phyloP scores from a whole-genome alignment of 2,329 filamentous ascomycete genomes.

The Botrytis aclada region DNA sequence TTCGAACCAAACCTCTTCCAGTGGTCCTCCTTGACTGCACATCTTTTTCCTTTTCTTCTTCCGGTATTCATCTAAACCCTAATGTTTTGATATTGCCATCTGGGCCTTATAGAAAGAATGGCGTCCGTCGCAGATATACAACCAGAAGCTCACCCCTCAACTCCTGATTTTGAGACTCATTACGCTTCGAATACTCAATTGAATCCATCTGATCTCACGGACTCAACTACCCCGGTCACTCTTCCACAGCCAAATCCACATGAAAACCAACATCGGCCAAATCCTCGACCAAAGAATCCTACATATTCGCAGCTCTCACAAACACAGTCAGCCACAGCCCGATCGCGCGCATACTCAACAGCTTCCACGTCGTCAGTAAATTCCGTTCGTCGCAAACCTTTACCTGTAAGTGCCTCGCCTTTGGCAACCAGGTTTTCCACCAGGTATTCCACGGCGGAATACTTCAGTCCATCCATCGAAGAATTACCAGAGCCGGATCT shows the following conservation, averaged over 20 bases:
- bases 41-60: slow-evolving; percentile 25
- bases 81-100: slow-evolving; percentile 19
- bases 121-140: slow-evolving; percentile 25
- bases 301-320: slow-evolving; percentile 9
- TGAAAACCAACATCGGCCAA: slow-evolving; percentile 21
- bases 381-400: slow-evolving; percentile 55
- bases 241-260: slow-evolving; percentile 18
- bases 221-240: slow-evolving; percentile 22
- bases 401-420: slow-evolving; percentile 54
- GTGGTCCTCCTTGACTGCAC: slow-evolving; percentile 27
- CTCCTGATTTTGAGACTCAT: slow-evolving; percentile 33
- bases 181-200: slow-evolving; percentile 30
- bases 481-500: slow-evolving; percentile 47
- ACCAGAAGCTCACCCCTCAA: slow-evolving; percentile 27
- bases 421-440: slow-evolving; percentile 50
- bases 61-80: neutral
- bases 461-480: slow-evolving; percentile 38
- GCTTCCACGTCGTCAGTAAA: slow-evolving; percentile 30
- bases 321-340: slow-evolving; percentile 23
- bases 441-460: slow-evolving; percentile 46
- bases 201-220: slow-evolving; percentile 30
- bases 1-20: slow-evolving; percentile 17
- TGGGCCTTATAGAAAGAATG: slow-evolving; percentile 29
- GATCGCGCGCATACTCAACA: slow-evolving; percentile 31
- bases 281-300: slow-evolving; percentile 22